Evolutionary conservation across 2,329 filamentous ascomycete species (phyloP).

Genomic region (Ophiognomonia clavigignenti-juglandacearum): DNA sequence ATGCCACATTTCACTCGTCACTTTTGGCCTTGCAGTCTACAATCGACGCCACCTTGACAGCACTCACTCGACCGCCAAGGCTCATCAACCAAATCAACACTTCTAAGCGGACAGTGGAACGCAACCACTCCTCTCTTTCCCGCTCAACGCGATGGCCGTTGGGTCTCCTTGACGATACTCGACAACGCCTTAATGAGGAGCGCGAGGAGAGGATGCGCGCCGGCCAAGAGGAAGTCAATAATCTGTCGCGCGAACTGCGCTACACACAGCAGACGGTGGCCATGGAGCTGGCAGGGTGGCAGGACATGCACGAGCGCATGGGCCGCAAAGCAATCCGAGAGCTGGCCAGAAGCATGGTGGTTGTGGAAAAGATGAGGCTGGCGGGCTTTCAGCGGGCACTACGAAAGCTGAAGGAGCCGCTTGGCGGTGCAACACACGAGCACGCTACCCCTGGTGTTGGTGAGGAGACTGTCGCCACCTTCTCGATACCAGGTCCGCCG

Average conservation of each 20-base stretch:
- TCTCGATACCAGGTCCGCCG: conserved; percentile 4
- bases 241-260: conserved; percentile 74
- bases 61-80: conserved; percentile 72
- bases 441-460: background rate
- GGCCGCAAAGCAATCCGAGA: conserved; percentile 70
- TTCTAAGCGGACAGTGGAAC: conserved; percentile 71
- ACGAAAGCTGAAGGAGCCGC: conserved; percentile 49
- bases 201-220: conserved; percentile 74
- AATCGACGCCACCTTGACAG: conserved; percentile 72
- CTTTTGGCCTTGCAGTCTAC: conserved; percentile 79
- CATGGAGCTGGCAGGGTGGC: conserved; percentile 87
- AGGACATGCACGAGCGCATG: conserved; percentile 77
- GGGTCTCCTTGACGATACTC: conserved; percentile 78
- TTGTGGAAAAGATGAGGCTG: conserved; percentile 72
- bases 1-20: conserved; percentile 67
- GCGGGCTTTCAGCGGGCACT: conserved; percentile 78
- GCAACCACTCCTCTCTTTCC: conserved; percentile 68
- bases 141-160: conserved; percentile 77
- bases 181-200: conserved; percentile 76
- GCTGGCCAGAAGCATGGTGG: conserved; percentile 72
- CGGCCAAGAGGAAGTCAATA: conserved; percentile 64
- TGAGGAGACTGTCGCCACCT: background rate
- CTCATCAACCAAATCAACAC: conserved; percentile 73
- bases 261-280: conserved; percentile 95
- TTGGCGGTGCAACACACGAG: background rate